A percentile compares a stretch with the other conserved stretches of the same genome.
Conservation (phyloP, 1,139 yeast genomes). For the Sugiyamaella pinicola region DNA sequence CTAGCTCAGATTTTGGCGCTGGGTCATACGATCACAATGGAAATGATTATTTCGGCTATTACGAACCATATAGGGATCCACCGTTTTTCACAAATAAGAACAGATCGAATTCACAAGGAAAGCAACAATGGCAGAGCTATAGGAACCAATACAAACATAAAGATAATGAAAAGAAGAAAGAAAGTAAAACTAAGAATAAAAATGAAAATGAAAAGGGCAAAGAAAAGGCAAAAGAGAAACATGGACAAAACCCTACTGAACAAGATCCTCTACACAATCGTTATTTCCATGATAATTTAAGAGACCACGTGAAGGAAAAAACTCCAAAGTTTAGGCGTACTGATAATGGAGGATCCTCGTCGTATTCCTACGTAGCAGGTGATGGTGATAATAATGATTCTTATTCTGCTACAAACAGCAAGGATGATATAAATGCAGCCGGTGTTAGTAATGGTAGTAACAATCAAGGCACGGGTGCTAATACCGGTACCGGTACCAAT, state of each 20-base stretch:
- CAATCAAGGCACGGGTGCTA: neutral
- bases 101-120: neutral
- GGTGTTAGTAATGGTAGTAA: conserved; percentile 5
- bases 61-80: neutral
- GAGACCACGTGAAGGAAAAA: conserved; percentile 13
- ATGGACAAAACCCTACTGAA: neutral
- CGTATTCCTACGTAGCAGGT: conserved; percentile 24
- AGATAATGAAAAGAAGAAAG: neutral
- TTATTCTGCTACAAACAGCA: neutral
- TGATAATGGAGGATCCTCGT: conserved; percentile 22
- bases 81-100: neutral
- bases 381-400: conserved; percentile 7
- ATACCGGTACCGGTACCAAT: neutral
- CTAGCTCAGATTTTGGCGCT: neutral
- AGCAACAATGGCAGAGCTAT: neutral
- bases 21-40: neutral
- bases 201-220: neutral
- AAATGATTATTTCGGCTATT: neutral
- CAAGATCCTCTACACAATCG: neutral
- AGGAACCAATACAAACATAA: neutral
- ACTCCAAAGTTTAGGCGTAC: conserved; percentile 14
- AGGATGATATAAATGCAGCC: neutral
- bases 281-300: neutral
- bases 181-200: neutral
- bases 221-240: neutral